Evolutionary conservation across 1,139 yeast species (phyloP).

Genomic region (Arxiozyma slooffiae): DNA sequence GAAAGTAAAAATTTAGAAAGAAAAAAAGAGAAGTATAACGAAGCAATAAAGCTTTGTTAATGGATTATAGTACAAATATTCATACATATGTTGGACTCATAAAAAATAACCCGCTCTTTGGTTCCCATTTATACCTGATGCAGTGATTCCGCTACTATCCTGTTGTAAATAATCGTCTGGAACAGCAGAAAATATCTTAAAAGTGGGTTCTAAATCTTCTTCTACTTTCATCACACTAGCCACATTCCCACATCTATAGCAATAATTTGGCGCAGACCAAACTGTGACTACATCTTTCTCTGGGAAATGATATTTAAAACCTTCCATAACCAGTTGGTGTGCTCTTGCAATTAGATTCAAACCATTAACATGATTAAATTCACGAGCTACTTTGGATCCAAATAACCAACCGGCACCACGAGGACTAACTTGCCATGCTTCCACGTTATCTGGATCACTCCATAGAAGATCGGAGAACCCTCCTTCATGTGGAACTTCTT

Average conservation of each 20-base stretch:
- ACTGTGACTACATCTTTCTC: slow-evolving; percentile 95
- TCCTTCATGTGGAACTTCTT: slow-evolving; percentile 98
- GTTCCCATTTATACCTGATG: slow-evolving; percentile 7
- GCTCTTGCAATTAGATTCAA: slow-evolving; percentile 86
- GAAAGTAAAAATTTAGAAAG: not conserved
- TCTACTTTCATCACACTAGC: slow-evolving; percentile 97
- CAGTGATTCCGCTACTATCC: slow-evolving; percentile 6
- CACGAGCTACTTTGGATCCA: slow-evolving; percentile 81
- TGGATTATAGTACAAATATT: not conserved
- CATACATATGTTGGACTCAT: slow-evolving; percentile 7
- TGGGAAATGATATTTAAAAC: slow-evolving; percentile 88
- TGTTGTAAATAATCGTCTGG: slow-evolving; percentile 77
- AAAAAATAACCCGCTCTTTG: slow-evolving; percentile 32
- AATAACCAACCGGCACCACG: slow-evolving; percentile 98
- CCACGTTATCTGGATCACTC: slow-evolving; percentile 97
- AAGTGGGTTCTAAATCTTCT: slow-evolving; percentile 76
- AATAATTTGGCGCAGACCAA: slow-evolving; percentile 96
- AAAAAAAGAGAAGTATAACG: not conserved
- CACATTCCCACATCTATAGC: slow-evolving; percentile 95
- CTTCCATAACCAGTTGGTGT: slow-evolving; percentile 97
- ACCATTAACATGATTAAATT: slow-evolving; percentile 87
- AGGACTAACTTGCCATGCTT: slow-evolving; percentile 97
- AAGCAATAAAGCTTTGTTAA: not conserved
- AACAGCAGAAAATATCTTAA: slow-evolving; percentile 90
- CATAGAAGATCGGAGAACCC: slow-evolving; percentile 95